Conservation (phyloP, 139 green algal species). For the Coelastrella sp. region DNA sequence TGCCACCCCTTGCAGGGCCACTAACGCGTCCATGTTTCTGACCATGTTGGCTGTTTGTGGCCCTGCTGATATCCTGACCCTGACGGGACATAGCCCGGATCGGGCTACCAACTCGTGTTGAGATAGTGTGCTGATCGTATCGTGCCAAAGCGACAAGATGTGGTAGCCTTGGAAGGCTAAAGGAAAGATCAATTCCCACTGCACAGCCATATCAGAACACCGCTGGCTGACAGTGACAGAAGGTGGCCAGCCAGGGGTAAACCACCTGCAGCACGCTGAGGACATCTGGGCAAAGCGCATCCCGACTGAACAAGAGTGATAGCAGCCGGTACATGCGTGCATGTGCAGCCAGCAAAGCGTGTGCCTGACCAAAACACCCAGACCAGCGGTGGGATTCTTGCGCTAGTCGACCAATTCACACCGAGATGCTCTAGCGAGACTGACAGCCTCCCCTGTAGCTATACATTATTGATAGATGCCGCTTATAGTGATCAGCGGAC, state of each 20-base stretch:
- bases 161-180: slow-evolving; percentile 38
- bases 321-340: no score
- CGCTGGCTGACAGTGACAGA: not conserved
- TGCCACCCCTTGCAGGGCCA: slow-evolving; percentile 39
- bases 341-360: no score
- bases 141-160: not conserved
- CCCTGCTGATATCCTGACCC: slow-evolving; percentile 28
- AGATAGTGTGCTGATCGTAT: not conserved
- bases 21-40: slow-evolving; percentile 22
- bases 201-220: not conserved
- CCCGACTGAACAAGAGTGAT: no score
- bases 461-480: slow-evolving; percentile 32
- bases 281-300: no score
- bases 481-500: slow-evolving; percentile 88
- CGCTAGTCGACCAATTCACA: not conserved
- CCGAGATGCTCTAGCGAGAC: not conserved
- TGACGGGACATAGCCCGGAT: slow-evolving; percentile 32
- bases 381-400: not conserved
- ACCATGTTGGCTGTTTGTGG: slow-evolving; percentile 25
- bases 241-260: not conserved
- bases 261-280: not conserved
- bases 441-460: no score
- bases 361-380: not conserved
- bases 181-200: not conserved
- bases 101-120: not conserved